Percentiles rank a stretch among this genome's conserved stretches.
Conservation (phyloP, 805 yeast genomes). For the Kodamaea laetipori region DNA sequence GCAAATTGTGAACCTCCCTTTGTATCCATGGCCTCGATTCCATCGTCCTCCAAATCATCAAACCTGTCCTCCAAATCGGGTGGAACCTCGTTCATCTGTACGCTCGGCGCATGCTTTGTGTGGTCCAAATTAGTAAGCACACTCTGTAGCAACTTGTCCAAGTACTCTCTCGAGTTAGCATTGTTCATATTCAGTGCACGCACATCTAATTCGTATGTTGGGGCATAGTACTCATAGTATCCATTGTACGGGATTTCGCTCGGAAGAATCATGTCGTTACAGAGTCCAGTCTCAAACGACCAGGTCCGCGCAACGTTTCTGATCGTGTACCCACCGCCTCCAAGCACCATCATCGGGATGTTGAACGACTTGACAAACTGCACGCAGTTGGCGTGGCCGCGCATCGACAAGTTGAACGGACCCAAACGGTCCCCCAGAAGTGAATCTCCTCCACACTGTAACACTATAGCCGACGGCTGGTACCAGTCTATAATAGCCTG, state of each 20-base stretch:
- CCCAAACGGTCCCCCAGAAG: constrained; percentile 31
- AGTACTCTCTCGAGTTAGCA: constrained; percentile 30
- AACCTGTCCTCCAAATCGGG: constrained; percentile 27
- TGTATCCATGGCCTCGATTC: constrained; percentile 25
- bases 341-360: constrained; percentile 31
- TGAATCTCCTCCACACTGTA: constrained; percentile 33
- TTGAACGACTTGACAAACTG: constrained; percentile 27
- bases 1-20: constrained; percentile 32
- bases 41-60: constrained; percentile 31
- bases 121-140: constrained; percentile 28
- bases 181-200: constrained; percentile 31
- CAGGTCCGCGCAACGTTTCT: constrained; percentile 31
- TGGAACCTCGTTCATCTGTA: constrained; percentile 31
- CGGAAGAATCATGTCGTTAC: constrained; percentile 26
- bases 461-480: constrained; percentile 31
- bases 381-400: constrained; percentile 32
- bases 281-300: constrained; percentile 30
- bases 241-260: constrained; percentile 31
- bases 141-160: constrained; percentile 28
- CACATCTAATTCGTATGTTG: constrained; percentile 31
- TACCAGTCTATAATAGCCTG: constrained; percentile 31
- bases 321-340: constrained; percentile 34
- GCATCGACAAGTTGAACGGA: constrained; percentile 31
- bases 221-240: constrained; percentile 34
- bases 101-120: constrained; percentile 32